phyloP scores from a whole-genome alignment of 768 basidiomycete species.

The Dioszegia hungarica region DNA sequence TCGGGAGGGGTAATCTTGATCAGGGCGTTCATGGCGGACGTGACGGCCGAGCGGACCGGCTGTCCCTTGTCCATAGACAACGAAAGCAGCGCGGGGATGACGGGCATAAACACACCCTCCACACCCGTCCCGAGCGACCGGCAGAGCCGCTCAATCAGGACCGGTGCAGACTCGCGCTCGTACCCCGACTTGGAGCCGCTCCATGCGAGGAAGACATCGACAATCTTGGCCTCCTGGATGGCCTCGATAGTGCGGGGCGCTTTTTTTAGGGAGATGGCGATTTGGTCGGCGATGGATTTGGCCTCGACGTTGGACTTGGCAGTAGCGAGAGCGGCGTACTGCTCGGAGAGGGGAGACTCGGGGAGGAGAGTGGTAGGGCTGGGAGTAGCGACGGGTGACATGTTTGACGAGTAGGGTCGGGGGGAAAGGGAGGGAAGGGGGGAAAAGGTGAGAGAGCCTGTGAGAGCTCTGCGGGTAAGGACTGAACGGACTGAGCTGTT shows the following conservation, averaged over 20 bases:
- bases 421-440: neutral
- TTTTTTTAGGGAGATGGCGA: conserved; percentile 43
- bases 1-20: conserved; percentile 80
- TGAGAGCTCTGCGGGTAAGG: too few species aligned
- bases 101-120: conserved; percentile 70
- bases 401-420: conserved; percentile 7
- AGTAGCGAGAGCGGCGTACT: conserved; percentile 36
- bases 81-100: conserved; percentile 65
- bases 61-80: conserved; percentile 92
- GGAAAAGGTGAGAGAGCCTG: neutral
- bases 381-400: conserved; percentile 42
- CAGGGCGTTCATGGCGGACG: conserved; percentile 73
- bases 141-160: conserved; percentile 47
- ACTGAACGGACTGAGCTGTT: too few species aligned
- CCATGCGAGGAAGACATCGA: conserved; percentile 43
- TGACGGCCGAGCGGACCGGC: conserved; percentile 76
- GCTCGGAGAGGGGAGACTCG: conserved; percentile 28
- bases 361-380: conserved; percentile 35
- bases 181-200: conserved; percentile 34
- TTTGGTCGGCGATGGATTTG: conserved; percentile 43
- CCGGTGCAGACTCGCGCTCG: conserved; percentile 48
- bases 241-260: conserved; percentile 31
- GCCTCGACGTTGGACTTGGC: conserved; percentile 46
- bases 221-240: conserved; percentile 33
- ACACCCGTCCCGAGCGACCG: conserved; percentile 54